phyloP scores from a whole-genome alignment of 768 basidiomycete species.

The Amylocystis lapponica region DNA sequence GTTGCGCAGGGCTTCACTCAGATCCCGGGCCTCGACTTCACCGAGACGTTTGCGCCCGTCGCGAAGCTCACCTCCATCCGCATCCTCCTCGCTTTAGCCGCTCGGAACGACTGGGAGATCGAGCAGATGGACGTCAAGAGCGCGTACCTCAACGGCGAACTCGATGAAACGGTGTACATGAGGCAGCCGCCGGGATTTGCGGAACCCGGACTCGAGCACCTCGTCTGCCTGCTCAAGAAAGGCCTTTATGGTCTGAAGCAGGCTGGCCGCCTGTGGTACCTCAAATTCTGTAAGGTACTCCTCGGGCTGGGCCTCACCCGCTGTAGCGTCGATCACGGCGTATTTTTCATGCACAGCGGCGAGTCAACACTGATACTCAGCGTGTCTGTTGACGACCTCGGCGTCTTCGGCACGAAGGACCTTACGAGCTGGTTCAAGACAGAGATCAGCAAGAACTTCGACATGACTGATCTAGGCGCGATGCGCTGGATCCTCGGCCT shows the following conservation, averaged over 20 bases:
- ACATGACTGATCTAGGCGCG: slow-evolving; percentile 13
- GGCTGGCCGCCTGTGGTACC: slow-evolving; percentile 10
- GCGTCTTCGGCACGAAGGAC: background rate
- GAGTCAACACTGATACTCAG: slow-evolving; percentile 5
- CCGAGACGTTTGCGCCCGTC: slow-evolving; percentile 12
- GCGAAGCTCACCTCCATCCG: background rate
- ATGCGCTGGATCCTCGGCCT: slow-evolving; percentile 16
- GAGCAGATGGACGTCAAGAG: background rate
- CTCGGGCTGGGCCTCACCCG: slow-evolving; percentile 7
- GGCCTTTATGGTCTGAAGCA: slow-evolving; percentile 9
- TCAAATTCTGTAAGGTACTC: slow-evolving; percentile 14
- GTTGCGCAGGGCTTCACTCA: slow-evolving; percentile 37
- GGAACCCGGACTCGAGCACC: too few species aligned
- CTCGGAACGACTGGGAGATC: slow-evolving; percentile 1
- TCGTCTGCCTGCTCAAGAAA: too few species aligned
- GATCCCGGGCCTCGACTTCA: slow-evolving; percentile 20
- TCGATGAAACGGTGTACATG: slow-evolving; percentile 24
- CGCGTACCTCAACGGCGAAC: slow-evolving; percentile 17
- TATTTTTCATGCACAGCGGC: slow-evolving; percentile 4
- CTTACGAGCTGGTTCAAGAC: background rate
- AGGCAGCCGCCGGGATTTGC: slow-evolving; percentile 10
- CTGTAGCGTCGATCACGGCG: slow-evolving; percentile 7
- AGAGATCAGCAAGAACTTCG: background rate
- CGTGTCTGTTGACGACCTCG: slow-evolving; percentile 14
- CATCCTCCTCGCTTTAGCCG: background rate